Base-by-base conservation (phyloP, 129 eudicot species). In the Heracleum sosnowskyi region DNA sequence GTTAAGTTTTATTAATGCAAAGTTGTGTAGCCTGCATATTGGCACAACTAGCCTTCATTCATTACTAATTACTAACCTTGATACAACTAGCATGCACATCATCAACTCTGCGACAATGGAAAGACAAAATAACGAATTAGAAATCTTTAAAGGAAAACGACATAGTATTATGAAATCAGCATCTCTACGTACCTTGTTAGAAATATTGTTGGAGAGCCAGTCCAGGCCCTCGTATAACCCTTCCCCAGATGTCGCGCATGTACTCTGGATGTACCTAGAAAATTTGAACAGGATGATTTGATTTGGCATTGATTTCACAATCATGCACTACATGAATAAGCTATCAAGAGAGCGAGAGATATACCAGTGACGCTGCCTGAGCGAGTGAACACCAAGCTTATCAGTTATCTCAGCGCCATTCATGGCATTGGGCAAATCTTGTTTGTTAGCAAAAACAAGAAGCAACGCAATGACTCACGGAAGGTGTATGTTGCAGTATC, bases 141-240 rank as follows among this genome's bases (percentile, higher is more conserved):
- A 41, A 1, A 69, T 68, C 1, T 28, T 68, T 2, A 68, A 16
- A 34, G 35, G 2, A 47, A 47, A 76, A 76, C 17, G 22, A 0
- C 1, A 20, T n/a, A n/a, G n/a, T 22, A 39, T 46, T 62, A 44
- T 40, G 9, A 29, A 51, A 28, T 78, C 41, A 28, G 53, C 28
- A 72, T 41, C 40, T 35, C 74, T 17, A 15, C 15, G 4, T 73
- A 85, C 85, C 85, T 85, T 85, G 81, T 53, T 85, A 36, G 85
- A 85, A 33, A 85, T 85, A 75, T 84, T 84, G 82, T 80, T 84
- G 20, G 87, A 84, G 37, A 84, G 84, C 87, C 87, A 84, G 82
- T 81, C 84, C 33, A 84, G 76, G 2, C 87, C 87, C 77, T 84
- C 84, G 26, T 84, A 84, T 24, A 80, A 80, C 36, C 87, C 87